Evolutionary conservation across 768 basidiomycete genomes (phyloP).

Genomic region (Lentinula edodes): DNA sequence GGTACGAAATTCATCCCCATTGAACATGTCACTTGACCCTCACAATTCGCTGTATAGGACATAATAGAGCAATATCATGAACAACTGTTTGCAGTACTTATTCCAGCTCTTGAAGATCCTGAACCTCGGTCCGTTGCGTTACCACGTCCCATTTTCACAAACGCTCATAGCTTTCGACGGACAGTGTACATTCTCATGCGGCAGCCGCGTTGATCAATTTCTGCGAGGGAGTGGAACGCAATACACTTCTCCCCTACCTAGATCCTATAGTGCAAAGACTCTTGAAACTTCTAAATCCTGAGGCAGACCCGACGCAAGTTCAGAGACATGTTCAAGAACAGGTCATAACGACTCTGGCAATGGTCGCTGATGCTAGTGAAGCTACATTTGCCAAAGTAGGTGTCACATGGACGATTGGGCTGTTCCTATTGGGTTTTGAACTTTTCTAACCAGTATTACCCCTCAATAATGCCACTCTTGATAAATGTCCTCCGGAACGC

Average conservation of each 20-base stretch:
- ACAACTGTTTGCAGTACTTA: conserved; percentile 64
- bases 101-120: conserved; percentile 69
- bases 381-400: conserved; percentile 65
- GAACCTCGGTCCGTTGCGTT: conserved; percentile 51
- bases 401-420: no score
- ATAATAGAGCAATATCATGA: conserved; percentile 63
- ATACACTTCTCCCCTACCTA: conserved; percentile 70
- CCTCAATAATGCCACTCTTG: conserved; percentile 75
- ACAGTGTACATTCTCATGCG: conserved; percentile 80
- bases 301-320: conserved; percentile 34
- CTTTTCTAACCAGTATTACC: conserved; percentile 50
- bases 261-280: conserved; percentile 75
- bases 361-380: conserved; percentile 86
- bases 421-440: background rate
- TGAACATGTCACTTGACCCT: background rate
- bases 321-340: conserved; percentile 79
- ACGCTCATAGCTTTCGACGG: background rate
- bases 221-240: conserved; percentile 78
- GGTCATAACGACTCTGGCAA: conserved; percentile 81
- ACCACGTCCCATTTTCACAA: background rate
- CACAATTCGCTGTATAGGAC: conserved; percentile 38
- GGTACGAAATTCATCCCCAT: conserved; percentile 29
- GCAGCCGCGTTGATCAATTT: conserved; percentile 88
- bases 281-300: conserved; percentile 58
- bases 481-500: conserved; percentile 72